Percentiles rank a stretch among this genome's conserved stretches.
Conservation (phyloP, 768 basidiomycete species). For the Candolleomyces aberdarensis region DNA sequence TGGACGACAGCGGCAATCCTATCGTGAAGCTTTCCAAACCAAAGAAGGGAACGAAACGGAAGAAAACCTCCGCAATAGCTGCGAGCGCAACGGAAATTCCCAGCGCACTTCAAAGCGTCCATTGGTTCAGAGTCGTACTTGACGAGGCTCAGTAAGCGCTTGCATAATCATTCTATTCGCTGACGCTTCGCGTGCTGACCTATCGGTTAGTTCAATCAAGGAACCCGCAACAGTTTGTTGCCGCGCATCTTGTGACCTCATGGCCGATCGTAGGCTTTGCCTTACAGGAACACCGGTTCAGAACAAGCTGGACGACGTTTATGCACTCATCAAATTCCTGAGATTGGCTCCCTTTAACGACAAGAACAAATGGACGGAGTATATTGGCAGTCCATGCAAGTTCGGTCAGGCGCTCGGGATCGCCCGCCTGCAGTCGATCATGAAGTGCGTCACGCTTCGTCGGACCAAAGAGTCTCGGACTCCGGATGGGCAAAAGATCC, state of each 20-base stretch:
- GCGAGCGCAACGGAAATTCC: slow-evolving; percentile 42
- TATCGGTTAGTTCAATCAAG: slow-evolving; percentile 79
- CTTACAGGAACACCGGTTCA: slow-evolving; percentile 99
- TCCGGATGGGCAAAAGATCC: slow-evolving; percentile 77
- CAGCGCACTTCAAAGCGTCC: slow-evolving; percentile 88
- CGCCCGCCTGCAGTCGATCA: slow-evolving; percentile 91
- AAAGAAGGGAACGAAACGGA: slow-evolving; percentile 70
- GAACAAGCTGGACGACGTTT: slow-evolving; percentile 98
- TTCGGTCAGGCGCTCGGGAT: slow-evolving; percentile 87
- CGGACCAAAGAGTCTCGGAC: slow-evolving; percentile 91
- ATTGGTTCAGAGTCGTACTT: slow-evolving; percentile 95
- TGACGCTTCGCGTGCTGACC: not conserved
- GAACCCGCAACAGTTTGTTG: slow-evolving; percentile 93
- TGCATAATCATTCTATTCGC: too few species aligned
- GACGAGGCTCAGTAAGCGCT: slow-evolving; percentile 92
- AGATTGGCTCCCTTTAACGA: slow-evolving; percentile 91
- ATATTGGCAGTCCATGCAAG: slow-evolving; percentile 90
- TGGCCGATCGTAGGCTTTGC: slow-evolving; percentile 89
- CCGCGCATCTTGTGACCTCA: slow-evolving; percentile 91
- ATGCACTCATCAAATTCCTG: slow-evolving; percentile 94
- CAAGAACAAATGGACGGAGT: slow-evolving; percentile 90
- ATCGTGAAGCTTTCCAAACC: slow-evolving; percentile 57
- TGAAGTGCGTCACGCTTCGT: slow-evolving; percentile 94
- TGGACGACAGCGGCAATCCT: slow-evolving; percentile 66
- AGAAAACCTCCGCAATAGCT: slow-evolving; percentile 40